These are phyloP conservation scores for rapeseed (Brassica napus) DNA, from an alignment of 345 rosid genomes.

Conservation along the genomic window DNA sequence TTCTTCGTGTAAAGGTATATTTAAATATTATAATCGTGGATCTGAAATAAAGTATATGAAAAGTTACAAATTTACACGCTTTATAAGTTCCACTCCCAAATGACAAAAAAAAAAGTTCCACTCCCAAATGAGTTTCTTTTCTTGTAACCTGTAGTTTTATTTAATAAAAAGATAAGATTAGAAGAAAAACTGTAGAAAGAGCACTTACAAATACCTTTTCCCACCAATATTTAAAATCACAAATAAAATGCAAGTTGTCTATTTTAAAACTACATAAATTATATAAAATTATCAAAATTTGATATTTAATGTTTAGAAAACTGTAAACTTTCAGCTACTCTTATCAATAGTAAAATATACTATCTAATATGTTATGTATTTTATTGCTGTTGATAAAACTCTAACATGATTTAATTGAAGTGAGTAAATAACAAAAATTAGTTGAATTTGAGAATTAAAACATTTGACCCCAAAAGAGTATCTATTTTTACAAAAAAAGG, in stretches of 20 bases:
- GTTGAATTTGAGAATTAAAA: conserved; percentile 12
- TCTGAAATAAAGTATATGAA: not conserved
- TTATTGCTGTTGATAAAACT: not conserved
- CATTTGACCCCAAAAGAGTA: conserved; percentile 22
- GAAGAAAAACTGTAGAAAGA: not conserved
- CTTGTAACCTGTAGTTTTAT: not conserved
- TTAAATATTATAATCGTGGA: conserved; percentile 3
- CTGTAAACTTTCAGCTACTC: too few relatives aligned
- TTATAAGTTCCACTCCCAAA: conserved; percentile 12
- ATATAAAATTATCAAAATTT: not conserved
- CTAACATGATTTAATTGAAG: not conserved
- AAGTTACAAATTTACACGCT: conserved; percentile 4
- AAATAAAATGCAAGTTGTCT: not conserved
- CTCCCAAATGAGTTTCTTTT: conserved; percentile 7
- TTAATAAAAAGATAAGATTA: not conserved
- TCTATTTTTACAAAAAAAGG: conserved; percentile 12
- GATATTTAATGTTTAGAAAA: not conserved
- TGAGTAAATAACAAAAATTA: not conserved
- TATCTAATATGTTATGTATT: not conserved
- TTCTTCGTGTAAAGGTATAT: conserved; percentile 20
- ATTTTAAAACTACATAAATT: not conserved
- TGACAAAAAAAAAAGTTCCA: not conserved
- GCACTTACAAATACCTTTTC: not conserved
- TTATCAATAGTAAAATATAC: not conserved
- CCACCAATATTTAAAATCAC: not conserved